A percentile compares a stretch with the other conserved stretches of the same genome.
These are phyloP conservation scores for Solanum okadae DNA, from an alignment of 257 asterid genomes.

Conservation along the genomic window DNA sequence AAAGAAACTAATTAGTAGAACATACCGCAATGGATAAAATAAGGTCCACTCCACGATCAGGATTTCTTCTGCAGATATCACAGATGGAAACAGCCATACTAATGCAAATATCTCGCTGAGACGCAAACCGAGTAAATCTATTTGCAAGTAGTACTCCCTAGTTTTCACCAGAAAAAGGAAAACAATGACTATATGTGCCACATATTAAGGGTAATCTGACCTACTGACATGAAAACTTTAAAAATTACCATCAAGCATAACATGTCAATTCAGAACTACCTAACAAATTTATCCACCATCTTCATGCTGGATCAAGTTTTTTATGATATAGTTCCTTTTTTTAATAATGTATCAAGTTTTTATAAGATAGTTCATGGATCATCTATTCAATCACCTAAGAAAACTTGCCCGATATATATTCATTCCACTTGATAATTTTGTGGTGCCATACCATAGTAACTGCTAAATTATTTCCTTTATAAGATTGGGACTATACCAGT, in stretches of 20 bases:
- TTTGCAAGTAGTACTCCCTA: constrained; percentile 67
- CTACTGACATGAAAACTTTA: background rate
- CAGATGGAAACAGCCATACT: constrained; percentile 80
- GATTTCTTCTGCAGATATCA: constrained; percentile 84
- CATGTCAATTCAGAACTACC: background rate
- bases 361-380: background rate
- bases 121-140: constrained; percentile 34
- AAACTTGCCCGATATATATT: background rate
- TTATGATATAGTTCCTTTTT: background rate
- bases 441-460: background rate
- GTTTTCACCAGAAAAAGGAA: constrained; percentile 13
- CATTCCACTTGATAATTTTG: background rate
- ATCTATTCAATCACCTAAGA: background rate
- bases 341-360: background rate
- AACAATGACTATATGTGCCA: background rate
- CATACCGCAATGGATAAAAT: constrained; percentile 86
- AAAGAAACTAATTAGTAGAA: constrained; percentile 16
- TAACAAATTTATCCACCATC: background rate
- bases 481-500: background rate
- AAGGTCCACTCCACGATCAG: constrained; percentile 98
- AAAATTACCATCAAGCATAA: background rate
- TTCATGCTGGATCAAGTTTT: background rate
- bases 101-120: constrained; percentile 50
- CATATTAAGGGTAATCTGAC: background rate
- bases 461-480: background rate